Base-by-base conservation (phyloP, 2,329 filamentous ascomycete species). In the Alternaria longipes region DNA sequence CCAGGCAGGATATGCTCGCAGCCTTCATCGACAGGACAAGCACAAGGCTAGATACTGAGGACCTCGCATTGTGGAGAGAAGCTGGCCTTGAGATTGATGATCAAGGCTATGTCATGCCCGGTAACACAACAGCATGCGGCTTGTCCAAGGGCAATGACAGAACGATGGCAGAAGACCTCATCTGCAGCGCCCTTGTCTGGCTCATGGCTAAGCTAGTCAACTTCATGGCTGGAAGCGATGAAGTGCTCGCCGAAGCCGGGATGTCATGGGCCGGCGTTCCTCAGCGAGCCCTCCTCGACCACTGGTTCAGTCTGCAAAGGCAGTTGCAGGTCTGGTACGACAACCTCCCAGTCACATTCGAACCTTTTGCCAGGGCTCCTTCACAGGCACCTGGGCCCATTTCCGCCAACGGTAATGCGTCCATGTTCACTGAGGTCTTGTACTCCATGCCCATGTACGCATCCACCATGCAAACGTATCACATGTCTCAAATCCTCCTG, bases 181-280 rank as follows among this genome's bases (percentile, higher is more conserved):
- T 89, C 54, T 86, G 84, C 41, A 90, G 91, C 66, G 85, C 86
- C 0, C 74, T 91, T 5, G 84, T 90, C 6, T 91, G 88, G 88
- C 83, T 91, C 8, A 81, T 89, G 60, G 85, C 87, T 6, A 90
- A 90, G 67, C 84, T 90, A 4, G 84, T 89, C 53, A 90, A 91
- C 69, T 89, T 86, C 70, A 85, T 90, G 56, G 86, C 84, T 2
- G 82, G 83, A 2, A 85, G 85, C 1, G 86, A 88, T 58, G 82
- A 84, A 4, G 77, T 86, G 2, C 80, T 76, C 3, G 62, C 71
- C 11, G 71, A 74, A 75, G 50, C 77, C 70, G 64, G 71, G 70
- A 65, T 77, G 75, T 66, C 75, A 73, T 74, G 80, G 80, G 76
- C 78, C 56, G 84, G 75, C 32, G 83, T 80, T 60, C 83, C 79